A percentile compares a stretch with the other conserved stretches of the same genome.
These are phyloP conservation scores for Neonothopanus nambi DNA, from an alignment of 1,284 basidiomycete species.

Conservation along the genomic window DNA sequence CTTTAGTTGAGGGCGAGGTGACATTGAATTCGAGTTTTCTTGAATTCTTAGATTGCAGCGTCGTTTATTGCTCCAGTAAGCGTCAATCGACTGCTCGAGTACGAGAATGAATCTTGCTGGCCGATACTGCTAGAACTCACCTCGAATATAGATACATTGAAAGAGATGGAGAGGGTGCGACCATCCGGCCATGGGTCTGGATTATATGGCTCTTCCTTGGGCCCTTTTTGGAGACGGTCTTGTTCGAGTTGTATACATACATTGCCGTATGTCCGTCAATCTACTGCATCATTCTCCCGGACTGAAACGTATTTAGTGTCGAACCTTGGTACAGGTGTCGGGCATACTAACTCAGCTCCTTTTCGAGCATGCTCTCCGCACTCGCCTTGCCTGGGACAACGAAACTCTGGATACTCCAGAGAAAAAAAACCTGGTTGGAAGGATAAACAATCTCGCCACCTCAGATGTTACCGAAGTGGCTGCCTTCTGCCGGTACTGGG, in stretches of 20 bases:
- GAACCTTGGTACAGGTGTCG: neutral
- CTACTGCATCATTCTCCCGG: neutral
- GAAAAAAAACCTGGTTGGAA: conserved; percentile 2
- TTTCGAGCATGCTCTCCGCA: conserved; percentile 35
- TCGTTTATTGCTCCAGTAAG: conserved; percentile 51
- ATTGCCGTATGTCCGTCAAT: conserved; percentile 1
- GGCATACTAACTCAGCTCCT: conserved; percentile 50
- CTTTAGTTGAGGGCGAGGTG: too few species aligned
- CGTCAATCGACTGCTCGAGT: conserved; percentile 42
- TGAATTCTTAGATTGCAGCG: conserved; percentile 24
- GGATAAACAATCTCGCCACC: conserved; percentile 10
- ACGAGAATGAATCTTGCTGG: neutral
- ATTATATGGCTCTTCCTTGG: conserved; percentile 60
- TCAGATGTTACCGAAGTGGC: conserved; percentile 2
- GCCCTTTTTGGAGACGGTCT: conserved; percentile 42
- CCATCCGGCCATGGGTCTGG: conserved; percentile 50
- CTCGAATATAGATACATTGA: conserved; percentile 40
- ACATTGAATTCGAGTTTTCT: neutral
- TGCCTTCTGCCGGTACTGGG: neutral
- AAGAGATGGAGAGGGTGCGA: conserved; percentile 16
- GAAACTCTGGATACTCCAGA: neutral
- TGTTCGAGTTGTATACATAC: conserved; percentile 36
- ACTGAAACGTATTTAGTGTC: neutral
- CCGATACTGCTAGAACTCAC: neutral
- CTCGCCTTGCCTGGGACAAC: conserved; percentile 40